Base-by-base conservation (phyloP, 805 yeast genomes). In the Saccharomycopsis selenospora region DNA sequence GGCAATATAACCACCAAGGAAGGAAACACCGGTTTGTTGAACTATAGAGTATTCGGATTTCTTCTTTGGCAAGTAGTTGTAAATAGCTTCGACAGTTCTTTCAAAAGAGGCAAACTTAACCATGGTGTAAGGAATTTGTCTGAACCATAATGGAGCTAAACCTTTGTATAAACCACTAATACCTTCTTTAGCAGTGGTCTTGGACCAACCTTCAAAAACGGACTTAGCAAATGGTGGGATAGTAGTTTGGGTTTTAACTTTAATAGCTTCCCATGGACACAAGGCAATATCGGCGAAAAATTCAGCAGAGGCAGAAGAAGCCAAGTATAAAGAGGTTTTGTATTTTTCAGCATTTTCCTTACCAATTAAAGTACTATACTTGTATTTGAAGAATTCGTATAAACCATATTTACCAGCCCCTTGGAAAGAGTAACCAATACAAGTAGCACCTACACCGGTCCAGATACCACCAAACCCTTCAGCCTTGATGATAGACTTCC, bases 41-140 rank as follows among this genome's bases (percentile, higher is more conserved):
- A 81, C 56, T 40, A 80, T 66, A 10, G 86, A 70, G 72, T 85
- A 87, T 51, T 85, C 80, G 20, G 75, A 69, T 63, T 80, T 87
- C 44, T 84, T 78, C 59, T 77, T 79, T 42, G 96, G 89, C 57
- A 91, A 72, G 51, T 71, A 74, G 25, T 70, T 58, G 70, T 93
- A 91, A 61, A 91, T 90, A 44, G 69, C 65, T 60, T 82, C 88
- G 27, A 91, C 97, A 46, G 90, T 85, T 63, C 80, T 85, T 71
- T 91, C 99, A 69, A 93, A 91, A 23, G 95, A 77, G 6, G 97
- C 91, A 66, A 91, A 93, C 69, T 93, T 91, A 54, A 85, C 95
- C 96, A 91, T 90, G 24, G 98, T 91, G 72, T 91, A 91, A n/a
- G 98, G 99, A 59, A 91, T 85, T 69, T 91, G 99, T 71, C 98